Evolutionary conservation across 2,329 filamentous ascomycete genomes (phyloP), one percentile per base, ranked within the genome.

Genomic region (Penicillium italicum): DNA sequence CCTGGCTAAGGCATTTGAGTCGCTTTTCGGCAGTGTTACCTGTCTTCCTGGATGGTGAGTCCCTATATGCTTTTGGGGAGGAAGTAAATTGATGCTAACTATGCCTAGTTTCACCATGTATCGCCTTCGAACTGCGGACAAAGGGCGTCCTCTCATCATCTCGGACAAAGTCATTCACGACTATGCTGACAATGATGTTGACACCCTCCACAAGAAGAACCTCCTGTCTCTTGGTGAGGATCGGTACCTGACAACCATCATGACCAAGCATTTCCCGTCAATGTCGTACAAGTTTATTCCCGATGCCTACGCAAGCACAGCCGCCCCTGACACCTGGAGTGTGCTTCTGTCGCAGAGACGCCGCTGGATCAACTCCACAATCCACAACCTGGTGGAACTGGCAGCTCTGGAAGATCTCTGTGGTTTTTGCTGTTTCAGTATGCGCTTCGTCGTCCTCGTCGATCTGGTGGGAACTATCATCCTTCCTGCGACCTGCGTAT

Each of bases 361-460:
- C 80, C 89, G 94, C 72, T 99, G 94, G 94, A 99, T 99, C 75
- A 99, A 99, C 78, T 97, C 94, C 1, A 99, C 94, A 10, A 88
- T 99, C 59, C 94, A 99, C 81, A 99, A 99, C 72, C 76, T 99
- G 70, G 89, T 88, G 26, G 94, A 99, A 74, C 79, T 99, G 69
- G 87, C 96, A 71, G 88, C 88, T 67, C 82, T 99, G 44, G 88
- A 92, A 73, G 91, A 99, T 69, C 87, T 99, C 74, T 99, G 94
- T 71, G 94, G 94, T 64, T 99, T 99, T 85, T 99, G 94, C 78
- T 96, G 90, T 77, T 97, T 97, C 80, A 91, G 89, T 60, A 97
- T 97, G 93, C 87, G 93, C 60, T 97, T 97, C 67, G 85, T 97
- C 61, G 94, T 97, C 62, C 89, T 97, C 66, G 86, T 97, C 65